Conservation (phyloP, 805 yeast genomes). For the Isabelozyma gotoi region DNA sequence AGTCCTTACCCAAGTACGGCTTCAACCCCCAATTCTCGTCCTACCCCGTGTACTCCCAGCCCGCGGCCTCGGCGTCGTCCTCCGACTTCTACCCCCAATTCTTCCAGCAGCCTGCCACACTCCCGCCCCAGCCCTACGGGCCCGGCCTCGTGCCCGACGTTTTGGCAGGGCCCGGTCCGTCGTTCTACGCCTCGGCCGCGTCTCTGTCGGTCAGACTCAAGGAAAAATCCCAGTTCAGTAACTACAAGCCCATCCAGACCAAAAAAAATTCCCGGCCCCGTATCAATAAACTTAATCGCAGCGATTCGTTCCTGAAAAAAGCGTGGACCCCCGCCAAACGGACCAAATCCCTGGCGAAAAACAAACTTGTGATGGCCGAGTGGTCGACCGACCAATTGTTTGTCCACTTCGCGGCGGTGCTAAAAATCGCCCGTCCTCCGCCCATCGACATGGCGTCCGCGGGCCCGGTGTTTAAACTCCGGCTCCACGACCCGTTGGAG, state of each 20-base stretch:
- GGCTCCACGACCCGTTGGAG: conserved; percentile 22
- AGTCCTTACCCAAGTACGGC: conserved; percentile 1
- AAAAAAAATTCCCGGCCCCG: conserved; percentile 37
- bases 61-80: neutral
- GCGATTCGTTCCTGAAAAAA: conserved; percentile 3
- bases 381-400: conserved; percentile 22
- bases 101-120: neutral
- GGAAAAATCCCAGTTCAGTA: conserved; percentile 3
- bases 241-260: conserved; percentile 37
- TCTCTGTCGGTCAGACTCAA: conserved; percentile 1
- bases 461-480: conserved; percentile 7
- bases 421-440: conserved; percentile 15
- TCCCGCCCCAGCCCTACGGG: conserved; percentile 1
- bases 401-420: conserved; percentile 18
- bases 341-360: conserved; percentile 3
- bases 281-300: conserved; percentile 29
- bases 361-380: conserved; percentile 16
- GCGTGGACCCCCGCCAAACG: conserved; percentile 2
- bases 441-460: conserved; percentile 3
- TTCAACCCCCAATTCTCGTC: conserved; percentile 3
- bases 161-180: conserved; percentile 1
- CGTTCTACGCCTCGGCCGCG: conserved; percentile 1
- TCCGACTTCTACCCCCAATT: neutral
- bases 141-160: conserved; percentile 2
- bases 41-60: neutral